Evolutionary conservation across 106 monocot species (phyloP), one percentile per base, ranked within the genome.

Genomic region (Allium fistulosum): DNA sequence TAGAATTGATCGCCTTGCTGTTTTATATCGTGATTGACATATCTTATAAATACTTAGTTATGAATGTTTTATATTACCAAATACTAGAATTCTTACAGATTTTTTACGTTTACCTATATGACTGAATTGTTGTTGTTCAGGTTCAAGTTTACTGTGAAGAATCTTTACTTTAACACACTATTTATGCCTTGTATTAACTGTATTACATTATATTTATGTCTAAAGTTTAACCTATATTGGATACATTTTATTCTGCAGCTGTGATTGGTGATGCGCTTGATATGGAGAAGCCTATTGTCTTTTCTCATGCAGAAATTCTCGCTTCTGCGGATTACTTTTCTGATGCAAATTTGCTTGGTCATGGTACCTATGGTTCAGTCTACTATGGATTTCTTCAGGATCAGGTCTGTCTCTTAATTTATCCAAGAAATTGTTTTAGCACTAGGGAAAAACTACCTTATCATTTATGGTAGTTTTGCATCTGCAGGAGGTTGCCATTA

Each of bases 361-460:
- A 92, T 77, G 97, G 97, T 37, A 87, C 86, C 70, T 92, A 92
- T 77, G 92, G 97, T 57, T 92, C 97, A 71, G 97, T 99, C 8
- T 99, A 99, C 72, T 92, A 90, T 72, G 97, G 87, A 67, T 61
- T 92, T 75, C 89, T 99, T 69, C 72, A 87, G 17, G 97, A 99
- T n/a, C 97, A 99, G 92, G 97, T 92, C 13, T 51, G 76, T 59
- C 71, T 46, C 27, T 61, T 69, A 45, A 3, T 27, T 17, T 13
- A n/a, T 70, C 53, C 67, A n/a, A 22, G 7, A 62, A 71, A 15
- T 15, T 61, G 57, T 55, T 47, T 14, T 22, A 72, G 60, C 17
- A 51, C 37, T 37, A 2, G 37, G 37, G 37, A 37, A 37, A 37
- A 1, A 37, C 1, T 37, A 45, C 4, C 17, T 17, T 13, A n/a